Conservation (phyloP, 129 eudicot species). For the Pseudognaphalium luteoalbum region DNA sequence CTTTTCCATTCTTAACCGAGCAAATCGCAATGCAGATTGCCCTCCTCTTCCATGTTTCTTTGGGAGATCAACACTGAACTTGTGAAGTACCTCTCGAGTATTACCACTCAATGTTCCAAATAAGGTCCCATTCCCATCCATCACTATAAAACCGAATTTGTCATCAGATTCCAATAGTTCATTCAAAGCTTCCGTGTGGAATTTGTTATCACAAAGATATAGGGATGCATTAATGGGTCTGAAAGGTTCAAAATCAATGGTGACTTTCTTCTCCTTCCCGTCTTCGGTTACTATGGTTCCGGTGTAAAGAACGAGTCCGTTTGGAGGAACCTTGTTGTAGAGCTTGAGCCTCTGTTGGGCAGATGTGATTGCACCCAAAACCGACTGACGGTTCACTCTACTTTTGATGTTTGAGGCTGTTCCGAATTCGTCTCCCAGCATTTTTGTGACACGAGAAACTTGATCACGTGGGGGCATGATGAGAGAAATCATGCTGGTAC, state of each 20-base stretch:
- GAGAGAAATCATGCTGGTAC: constrained; percentile 49
- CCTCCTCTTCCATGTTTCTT: constrained; percentile 47
- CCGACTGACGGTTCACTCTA: constrained; percentile 43
- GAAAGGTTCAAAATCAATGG: constrained; percentile 42
- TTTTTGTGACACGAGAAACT: constrained; percentile 41
- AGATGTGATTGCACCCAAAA: constrained; percentile 44
- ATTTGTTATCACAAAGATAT: constrained; percentile 42
- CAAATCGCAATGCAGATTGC: constrained; percentile 40
- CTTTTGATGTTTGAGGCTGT: constrained; percentile 48
- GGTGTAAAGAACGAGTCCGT: constrained; percentile 45
- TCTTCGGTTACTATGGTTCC: constrained; percentile 44
- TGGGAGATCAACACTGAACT: constrained; percentile 42
- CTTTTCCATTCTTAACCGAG: constrained; percentile 45
- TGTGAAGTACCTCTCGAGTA: constrained; percentile 43
- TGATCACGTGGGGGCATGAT: constrained; percentile 51
- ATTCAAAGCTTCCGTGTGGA: constrained; percentile 42
- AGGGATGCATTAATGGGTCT: constrained; percentile 39
- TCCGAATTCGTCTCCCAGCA: constrained; percentile 46
- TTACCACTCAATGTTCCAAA: constrained; percentile 45
- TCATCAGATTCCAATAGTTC: constrained; percentile 42
- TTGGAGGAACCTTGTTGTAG: constrained; percentile 46
- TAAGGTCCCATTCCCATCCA: constrained; percentile 43
- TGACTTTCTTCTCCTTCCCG: constrained; percentile 43
- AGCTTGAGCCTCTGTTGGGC: constrained; percentile 45
- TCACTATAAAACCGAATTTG: constrained; percentile 40